These are phyloP conservation scores for Urochloa ruziziensis DNA, from an alignment of 176 grass and related monocot species.

Conservation along the genomic window DNA sequence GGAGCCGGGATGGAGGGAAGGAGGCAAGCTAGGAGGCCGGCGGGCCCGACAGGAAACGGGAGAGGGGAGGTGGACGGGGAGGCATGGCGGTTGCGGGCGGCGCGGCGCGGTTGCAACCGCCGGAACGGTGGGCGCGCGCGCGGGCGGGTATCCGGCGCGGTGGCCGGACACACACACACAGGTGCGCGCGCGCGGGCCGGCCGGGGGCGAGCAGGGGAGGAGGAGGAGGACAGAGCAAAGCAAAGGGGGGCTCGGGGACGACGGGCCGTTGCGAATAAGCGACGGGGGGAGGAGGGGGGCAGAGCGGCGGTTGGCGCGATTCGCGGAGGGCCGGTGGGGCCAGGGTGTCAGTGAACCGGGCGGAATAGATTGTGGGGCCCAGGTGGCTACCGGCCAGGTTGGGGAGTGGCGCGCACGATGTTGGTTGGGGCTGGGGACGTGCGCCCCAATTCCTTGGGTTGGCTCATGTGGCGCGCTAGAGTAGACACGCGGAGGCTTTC, in stretches of 20 bases:
- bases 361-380: not conserved
- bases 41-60: not conserved
- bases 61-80: not conserved
- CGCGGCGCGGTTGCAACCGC: slow-evolving; percentile 24
- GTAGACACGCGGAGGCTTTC: not conserved
- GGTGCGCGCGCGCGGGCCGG: slow-evolving; percentile 6
- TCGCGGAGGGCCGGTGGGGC: slow-evolving; percentile 20
- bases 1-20: too few relatives aligned
- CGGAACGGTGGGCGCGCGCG: not conserved
- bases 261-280: not conserved
- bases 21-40: not conserved
- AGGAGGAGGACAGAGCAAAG: too few relatives aligned
- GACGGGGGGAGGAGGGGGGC: not conserved
- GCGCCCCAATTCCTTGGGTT: not conserved
- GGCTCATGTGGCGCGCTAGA: not conserved
- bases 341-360: not conserved
- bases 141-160: not conserved
- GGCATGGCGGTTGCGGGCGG: slow-evolving; percentile 30
- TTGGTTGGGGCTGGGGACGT: not conserved
- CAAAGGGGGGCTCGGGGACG: not conserved
- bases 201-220: too few relatives aligned
- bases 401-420: slow-evolving; percentile 33
- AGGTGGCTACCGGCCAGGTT: not conserved
- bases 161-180: not conserved
- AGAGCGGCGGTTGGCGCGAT: slow-evolving; percentile 18